Evolutionary conservation across 306 rosid genomes (phyloP), one percentile per base, ranked within the genome.

Genomic region (Astragalus glycyphyllos): DNA sequence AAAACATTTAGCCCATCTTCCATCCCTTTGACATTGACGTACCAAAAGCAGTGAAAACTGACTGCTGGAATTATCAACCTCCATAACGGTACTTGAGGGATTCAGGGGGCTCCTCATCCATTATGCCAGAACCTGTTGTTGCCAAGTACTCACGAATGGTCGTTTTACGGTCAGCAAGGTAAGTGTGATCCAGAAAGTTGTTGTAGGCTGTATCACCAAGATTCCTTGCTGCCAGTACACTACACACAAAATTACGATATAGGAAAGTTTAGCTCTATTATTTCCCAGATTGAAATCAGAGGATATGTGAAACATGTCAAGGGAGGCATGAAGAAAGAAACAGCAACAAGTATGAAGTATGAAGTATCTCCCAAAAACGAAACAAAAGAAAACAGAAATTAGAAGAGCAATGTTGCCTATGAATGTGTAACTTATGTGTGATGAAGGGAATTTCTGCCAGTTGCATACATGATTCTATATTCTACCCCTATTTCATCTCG

Each of bases 21-120:
- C 9, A 60, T 49, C 71, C 17, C 29, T 42, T 42, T 48, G 31
- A 11, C 55, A 17, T 11, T 23, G 49, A 59, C 29, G n/a, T 34
- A 35, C 51, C 37, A 32, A 41, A 53, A 45, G 23, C 58, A 44
- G 42, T 6, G 17, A 50, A 44, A 20, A 7, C 16, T 8, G 41
- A 12, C 37, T 35, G 72, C 20, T 74, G 82, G 72, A 82, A 83
- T 61, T 14, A 68, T 90, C 85, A 93, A 80, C 98, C 98, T 11
- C 92, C 96, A 76, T 93, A 93, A 13, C 97, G 91, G 37, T 60
- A 69, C 81, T 84, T 90, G 72, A 90, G 87, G 75, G 97, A 78
- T 60, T 90, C 97, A 12, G 97, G 98, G 40, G 96, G 98, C 49
- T 93, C 90, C 79, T 93, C 98, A 81, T 90, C 89, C 98, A 93